Base-by-base conservation (phyloP, 139 green algal species). In the Medakamo hakoo region DNA sequence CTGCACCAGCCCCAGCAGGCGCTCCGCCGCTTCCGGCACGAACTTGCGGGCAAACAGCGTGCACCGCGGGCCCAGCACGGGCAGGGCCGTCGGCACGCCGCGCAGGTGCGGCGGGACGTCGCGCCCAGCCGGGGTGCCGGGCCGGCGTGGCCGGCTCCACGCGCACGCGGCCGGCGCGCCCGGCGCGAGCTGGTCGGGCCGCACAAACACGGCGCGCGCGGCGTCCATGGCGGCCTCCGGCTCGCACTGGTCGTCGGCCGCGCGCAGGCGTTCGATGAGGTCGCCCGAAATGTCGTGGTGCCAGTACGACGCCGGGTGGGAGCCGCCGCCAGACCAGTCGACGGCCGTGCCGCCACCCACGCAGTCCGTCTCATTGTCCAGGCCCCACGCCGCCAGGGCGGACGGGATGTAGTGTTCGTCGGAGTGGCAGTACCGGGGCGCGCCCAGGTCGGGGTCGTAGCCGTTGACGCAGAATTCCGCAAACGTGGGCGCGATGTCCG, bases 371-470 rank as follows among this genome's bases (percentile, higher is more conserved):
- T 71, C 70, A 16, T 73, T 49, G 20, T 68, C 70, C 55, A 61
- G 30, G 21, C 55, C 58, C 26, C 59, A 32, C 21, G n/a, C 30
- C 1, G 74, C 70, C 55, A 80, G 59, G 32, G 77, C 62, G 27
- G 63, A 75, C 14, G 74, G 69, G 5, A 77, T 66, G 59, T 77
- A 77, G 66, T 80, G 74, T 55, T 77, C 67, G 60, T 67, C 67
- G 1, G 27, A 57, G 60, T 48, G 63, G 67, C 70, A 69, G 64
- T 64, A 64, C 59, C 22, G 22, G 63, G 4, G 14, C 4, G 18
- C 22, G 14, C 9, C 14, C 59, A n/a, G 55, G 28, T 58, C 31
- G 3, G 2, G 1, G 30, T 62, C 57, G 19, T 30, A 71, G 29
- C 23, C 55, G 32, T 49, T 60, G 26, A 22, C 23, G 27, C 71